Evolutionary conservation across 2,329 filamentous ascomycete species (phyloP).

Genomic region (Phaeomoniella chlamydospora): DNA sequence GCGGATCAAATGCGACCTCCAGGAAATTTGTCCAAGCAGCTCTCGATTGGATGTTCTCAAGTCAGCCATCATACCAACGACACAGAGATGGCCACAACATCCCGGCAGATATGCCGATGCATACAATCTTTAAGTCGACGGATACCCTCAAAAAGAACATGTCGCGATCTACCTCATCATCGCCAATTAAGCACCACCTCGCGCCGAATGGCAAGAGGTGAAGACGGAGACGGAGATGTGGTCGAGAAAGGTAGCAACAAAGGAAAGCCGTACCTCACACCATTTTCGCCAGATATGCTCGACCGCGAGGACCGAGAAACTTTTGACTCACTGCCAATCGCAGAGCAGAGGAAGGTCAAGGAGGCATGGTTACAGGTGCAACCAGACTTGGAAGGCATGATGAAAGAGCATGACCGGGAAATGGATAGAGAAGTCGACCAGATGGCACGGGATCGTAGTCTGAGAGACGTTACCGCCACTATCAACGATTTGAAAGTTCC

Average conservation of each 20-base stretch:
- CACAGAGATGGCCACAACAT: neutral
- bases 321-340: neutral
- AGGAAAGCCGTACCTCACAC: neutral
- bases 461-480: neutral
- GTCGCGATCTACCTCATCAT: neutral
- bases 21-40: neutral
- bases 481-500: neutral
- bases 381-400: constrained; percentile 3
- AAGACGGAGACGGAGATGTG: neutral
- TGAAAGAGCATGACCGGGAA: constrained; percentile 16
- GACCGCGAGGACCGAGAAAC: constrained; percentile 14
- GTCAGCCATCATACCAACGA: neutral
- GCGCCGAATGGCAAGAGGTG: neutral
- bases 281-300: constrained; percentile 20
- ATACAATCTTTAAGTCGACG: neutral
- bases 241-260: neutral
- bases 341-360: constrained; percentile 19
- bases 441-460: constrained; percentile 2
- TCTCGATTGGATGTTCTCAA: neutral
- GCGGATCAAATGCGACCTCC: too few species aligned
- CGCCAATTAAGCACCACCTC: neutral
- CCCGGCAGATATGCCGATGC: neutral
- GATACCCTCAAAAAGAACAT: neutral
- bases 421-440: constrained; percentile 13
- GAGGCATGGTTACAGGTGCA: constrained; percentile 17